Evolutionary conservation across 345 rosid species (phyloP), one percentile per base, ranked within the genome.

Genomic region (Eucalyptus pauciflora): DNA sequence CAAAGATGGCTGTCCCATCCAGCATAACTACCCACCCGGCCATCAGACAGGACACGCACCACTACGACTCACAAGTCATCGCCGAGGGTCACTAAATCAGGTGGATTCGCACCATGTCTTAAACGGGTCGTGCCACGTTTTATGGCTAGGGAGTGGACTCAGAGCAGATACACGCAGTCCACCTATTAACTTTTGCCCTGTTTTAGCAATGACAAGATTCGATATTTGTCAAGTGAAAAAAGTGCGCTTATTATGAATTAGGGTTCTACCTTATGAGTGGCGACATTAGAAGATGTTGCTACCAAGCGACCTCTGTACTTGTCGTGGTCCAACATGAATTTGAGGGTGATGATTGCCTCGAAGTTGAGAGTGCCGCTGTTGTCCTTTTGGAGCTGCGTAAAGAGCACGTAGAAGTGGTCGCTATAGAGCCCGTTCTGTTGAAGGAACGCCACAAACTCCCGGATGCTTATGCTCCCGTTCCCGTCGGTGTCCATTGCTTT

Each of bases 401-500:
- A 50, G 3, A 85, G 29, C 15, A 1, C 87, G 37, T n/a, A 0
- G 2, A 31, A 0, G 37, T 85, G 29, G 33, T 48, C 37, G 13
- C 22, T 48, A 24, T 18, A 22, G 16, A 48, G 52, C 27, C 56
- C 87, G 13, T 27, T 52, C 87, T 27, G 54, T 25, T 31, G 87
- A 31, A 85, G 87, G 37, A 16, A 85, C 31, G 10, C 25, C 54
- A 85, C 54, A 52, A 85, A 49, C 58, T 85, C 87, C 7, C 1
- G 31, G 37, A 85, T 50, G 37, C 87, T 49, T n/a, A 85, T 52
- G 87, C 56, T 85, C 7, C 87, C 58, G n/a, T 27, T 5, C 37
- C 87, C 87, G 37, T 49, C 41, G 52, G 31, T 85, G 60, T 86
- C 87, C 58, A 50, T 50, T 29, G 60, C 54, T 86, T 0, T 50